Conservation (phyloP, 495 filamentous ascomycete species). For the Neohortaea acidophila region DNA sequence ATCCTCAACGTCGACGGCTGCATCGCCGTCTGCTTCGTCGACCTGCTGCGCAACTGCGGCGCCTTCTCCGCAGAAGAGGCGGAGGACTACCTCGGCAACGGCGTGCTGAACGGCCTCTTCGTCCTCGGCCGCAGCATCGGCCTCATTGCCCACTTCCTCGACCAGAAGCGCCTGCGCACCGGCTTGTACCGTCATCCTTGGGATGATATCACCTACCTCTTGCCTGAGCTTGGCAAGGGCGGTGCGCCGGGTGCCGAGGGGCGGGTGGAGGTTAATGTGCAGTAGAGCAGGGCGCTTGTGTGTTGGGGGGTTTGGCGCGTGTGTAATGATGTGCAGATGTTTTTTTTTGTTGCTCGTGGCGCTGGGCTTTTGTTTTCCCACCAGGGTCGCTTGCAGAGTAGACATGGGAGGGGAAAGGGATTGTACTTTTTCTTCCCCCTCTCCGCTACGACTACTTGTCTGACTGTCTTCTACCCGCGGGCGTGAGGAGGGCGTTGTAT, state of each 20-base stretch:
- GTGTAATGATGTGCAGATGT: too few relatives aligned
- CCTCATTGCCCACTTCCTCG: constrained; percentile 98
- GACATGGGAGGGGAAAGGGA: too few relatives aligned
- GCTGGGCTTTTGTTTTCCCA: too few relatives aligned
- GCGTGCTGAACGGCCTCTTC: constrained; percentile 98
- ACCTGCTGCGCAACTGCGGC: constrained; percentile 92
- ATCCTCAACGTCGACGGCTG: constrained; percentile 98
- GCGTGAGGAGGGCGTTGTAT: too few relatives aligned
- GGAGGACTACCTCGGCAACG: constrained; percentile 79
- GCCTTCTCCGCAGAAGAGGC: constrained; percentile 76
- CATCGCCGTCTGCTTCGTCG: constrained; percentile 96
- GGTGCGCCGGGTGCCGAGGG: constrained; percentile 64
- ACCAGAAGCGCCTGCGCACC: constrained; percentile 96
- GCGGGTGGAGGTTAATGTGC: constrained; percentile 71
- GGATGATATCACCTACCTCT: constrained; percentile 70
- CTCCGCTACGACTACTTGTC: too few relatives aligned
- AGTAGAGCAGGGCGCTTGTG: too few relatives aligned
- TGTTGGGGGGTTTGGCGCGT: too few relatives aligned
- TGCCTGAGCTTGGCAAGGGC: constrained; percentile 57
- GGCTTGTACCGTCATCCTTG: constrained; percentile 71
- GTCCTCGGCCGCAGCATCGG: constrained; percentile 90
- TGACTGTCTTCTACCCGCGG: too few relatives aligned
- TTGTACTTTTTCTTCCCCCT: too few relatives aligned
- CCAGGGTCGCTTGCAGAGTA: too few relatives aligned
- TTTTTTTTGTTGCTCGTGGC: too few relatives aligned